A percentile compares a stretch with the other conserved stretches of the same genome.
Evolutionary conservation across 495 filamentous ascomycete species (phyloP).

Genomic region (Penicillium argentinense): DNA sequence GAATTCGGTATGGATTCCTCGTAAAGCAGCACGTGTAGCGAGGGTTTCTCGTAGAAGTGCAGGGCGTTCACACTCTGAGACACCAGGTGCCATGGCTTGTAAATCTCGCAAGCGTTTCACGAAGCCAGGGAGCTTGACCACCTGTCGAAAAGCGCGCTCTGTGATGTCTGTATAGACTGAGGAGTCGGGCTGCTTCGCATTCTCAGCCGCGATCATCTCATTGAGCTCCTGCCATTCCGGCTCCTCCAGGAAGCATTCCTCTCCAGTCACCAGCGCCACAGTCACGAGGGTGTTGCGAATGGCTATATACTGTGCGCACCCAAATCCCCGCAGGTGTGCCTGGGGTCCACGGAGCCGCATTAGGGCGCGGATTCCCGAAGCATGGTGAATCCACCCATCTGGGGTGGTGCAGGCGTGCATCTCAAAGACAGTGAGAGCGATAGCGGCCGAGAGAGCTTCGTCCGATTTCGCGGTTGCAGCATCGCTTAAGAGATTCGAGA

Average conservation of each 20-base stretch:
- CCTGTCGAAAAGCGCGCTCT: constrained; percentile 28
- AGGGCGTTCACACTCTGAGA: constrained; percentile 7
- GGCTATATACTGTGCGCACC: constrained; percentile 31
- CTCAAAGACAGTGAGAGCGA: constrained; percentile 36
- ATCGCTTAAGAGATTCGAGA: constrained; percentile 14
- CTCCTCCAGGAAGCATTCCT: constrained; percentile 32
- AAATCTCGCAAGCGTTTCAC: constrained; percentile 26
- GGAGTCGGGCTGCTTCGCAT: constrained; percentile 30
- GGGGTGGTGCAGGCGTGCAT: constrained; percentile 31
- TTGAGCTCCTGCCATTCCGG: constrained; percentile 37
- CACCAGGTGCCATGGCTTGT: neutral
- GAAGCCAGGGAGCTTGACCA: constrained; percentile 27
- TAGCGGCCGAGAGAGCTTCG: constrained; percentile 25
- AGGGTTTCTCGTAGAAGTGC: constrained; percentile 19
- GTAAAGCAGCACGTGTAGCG: constrained; percentile 24
- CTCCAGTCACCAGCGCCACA: constrained; percentile 24
- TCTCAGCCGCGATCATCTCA: constrained; percentile 26
- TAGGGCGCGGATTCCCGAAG: constrained; percentile 33
- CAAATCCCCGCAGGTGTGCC: constrained; percentile 33
- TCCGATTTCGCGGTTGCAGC: constrained; percentile 27
- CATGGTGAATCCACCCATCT: constrained; percentile 37
- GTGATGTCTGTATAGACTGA: constrained; percentile 31
- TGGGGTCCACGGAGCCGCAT: constrained; percentile 34
- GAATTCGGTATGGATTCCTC: constrained; percentile 29
- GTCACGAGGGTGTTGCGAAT: constrained; percentile 35